Conservation (phyloP, 768 basidiomycete genomes). For the Psilocybe cubensis region DNA sequence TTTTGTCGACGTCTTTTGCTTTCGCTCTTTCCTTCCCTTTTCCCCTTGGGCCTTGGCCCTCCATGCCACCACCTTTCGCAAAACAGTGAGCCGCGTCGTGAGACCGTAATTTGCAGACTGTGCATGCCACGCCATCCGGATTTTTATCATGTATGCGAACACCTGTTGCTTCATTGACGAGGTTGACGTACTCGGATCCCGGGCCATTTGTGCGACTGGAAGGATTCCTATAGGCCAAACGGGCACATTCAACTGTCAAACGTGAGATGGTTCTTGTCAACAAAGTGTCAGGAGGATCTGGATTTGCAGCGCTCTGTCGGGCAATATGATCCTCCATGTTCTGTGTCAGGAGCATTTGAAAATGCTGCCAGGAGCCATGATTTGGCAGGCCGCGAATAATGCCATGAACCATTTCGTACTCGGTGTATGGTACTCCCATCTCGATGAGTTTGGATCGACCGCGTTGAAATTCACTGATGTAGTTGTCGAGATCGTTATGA, state of each 20-base stretch:
- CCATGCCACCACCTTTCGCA: background rate
- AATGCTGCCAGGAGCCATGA: background rate
- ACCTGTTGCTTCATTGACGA: background rate
- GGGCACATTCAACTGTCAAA: conserved; percentile 10
- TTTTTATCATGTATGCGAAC: background rate
- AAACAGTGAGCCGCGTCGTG: background rate
- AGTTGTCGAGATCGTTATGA: conserved; percentile 8
- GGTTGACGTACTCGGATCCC: background rate
- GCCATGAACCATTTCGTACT: conserved; percentile 12
- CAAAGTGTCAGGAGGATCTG: conserved; percentile 11
- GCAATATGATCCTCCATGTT: background rate
- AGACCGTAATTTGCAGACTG: background rate
- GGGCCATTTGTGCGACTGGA: background rate
- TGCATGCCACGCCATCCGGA: background rate
- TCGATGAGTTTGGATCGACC: background rate
- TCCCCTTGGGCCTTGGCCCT: background rate
- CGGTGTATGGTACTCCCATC: background rate
- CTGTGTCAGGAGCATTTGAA: background rate
- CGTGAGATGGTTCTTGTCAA: conserved; percentile 4
- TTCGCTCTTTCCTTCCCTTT: background rate
- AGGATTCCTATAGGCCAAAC: background rate
- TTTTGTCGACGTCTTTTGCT: background rate
- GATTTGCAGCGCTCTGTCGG: background rate
- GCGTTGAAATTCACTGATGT: conserved; percentile 6
- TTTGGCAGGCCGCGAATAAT: conserved; percentile 9